Percentiles rank a stretch among this genome's conserved stretches.
Conservation (phyloP, 305 asterid genomes). For the Solanum hybrid region DNA sequence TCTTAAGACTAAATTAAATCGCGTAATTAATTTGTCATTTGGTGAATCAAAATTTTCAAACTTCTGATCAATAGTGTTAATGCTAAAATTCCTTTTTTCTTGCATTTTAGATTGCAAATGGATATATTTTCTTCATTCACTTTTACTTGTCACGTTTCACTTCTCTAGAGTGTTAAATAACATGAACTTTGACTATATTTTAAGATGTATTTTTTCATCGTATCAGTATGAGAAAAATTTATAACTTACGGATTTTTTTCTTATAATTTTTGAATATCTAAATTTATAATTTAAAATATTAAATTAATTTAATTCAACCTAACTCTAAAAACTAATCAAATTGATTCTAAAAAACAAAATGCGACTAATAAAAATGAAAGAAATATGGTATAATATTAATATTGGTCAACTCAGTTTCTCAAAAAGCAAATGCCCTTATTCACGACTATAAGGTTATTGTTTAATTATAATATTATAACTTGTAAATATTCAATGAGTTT, state of each 20-base stretch:
- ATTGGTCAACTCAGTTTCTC: not conserved
- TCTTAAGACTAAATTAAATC: not conserved
- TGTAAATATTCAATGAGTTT: not conserved
- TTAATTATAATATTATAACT: not conserved
- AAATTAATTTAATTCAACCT: too few species aligned
- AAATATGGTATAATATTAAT: not conserved
- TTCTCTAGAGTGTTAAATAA: too few species aligned
- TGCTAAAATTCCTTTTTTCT: not conserved
- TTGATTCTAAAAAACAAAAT: too few species aligned
- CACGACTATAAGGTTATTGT: not conserved
- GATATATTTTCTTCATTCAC: not conserved
- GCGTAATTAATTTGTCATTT: not conserved
- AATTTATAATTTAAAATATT: too few species aligned
- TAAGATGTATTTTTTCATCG: too few species aligned
- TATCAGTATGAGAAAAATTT: too few species aligned
- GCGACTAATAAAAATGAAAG: too few species aligned
- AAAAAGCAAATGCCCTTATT: not conserved
- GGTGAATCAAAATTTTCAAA: not conserved
- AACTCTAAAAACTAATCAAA: too few species aligned
- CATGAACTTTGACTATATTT: too few species aligned
- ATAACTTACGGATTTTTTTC: fast-evolving
- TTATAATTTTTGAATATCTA: too few species aligned
- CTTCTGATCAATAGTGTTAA: not conserved
- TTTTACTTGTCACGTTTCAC: not conserved
- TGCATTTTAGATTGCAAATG: not conserved